A percentile compares a stretch with the other conserved stretches of the same genome.
These are phyloP conservation scores for Adiantum capillusveneris DNA, from an alignment of 75 land plant genomes.

Conservation along the genomic window DNA sequence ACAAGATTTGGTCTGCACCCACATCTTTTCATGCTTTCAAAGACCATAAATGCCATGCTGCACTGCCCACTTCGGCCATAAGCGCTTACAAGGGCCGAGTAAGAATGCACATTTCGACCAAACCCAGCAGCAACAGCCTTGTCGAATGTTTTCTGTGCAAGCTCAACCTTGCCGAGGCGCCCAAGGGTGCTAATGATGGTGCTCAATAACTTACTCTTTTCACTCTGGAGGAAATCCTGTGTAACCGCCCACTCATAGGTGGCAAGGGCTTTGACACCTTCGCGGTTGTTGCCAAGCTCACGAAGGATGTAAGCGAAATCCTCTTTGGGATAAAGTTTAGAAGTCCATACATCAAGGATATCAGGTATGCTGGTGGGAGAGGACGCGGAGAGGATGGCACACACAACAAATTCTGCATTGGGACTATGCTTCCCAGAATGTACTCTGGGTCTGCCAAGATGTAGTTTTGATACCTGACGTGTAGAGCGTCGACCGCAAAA, in stretches of 20 bases:
- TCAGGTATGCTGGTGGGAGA: neutral
- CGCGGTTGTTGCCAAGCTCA: conserved; percentile 77
- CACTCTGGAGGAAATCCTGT: conserved; percentile 32
- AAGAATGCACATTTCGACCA: conserved; percentile 74
- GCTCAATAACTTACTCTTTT: conserved; percentile 67
- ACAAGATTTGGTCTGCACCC: conserved; percentile 83
- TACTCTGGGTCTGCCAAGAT: conserved; percentile 53
- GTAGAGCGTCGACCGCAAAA: conserved; percentile 84
- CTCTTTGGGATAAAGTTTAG: conserved; percentile 47
- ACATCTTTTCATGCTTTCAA: conserved; percentile 59
- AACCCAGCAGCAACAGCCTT: conserved; percentile 54
- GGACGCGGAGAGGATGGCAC: conserved; percentile 17
- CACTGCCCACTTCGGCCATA: conserved; percentile 72
- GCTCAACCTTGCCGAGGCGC: conserved; percentile 63
- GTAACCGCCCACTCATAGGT: conserved; percentile 63
- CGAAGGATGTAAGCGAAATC: conserved; percentile 69
- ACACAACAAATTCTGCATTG: conserved; percentile 28
- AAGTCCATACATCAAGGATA: conserved; percentile 24
- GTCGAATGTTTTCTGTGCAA: conserved; percentile 62
- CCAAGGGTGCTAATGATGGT: conserved; percentile 75
- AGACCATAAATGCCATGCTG: conserved; percentile 54
- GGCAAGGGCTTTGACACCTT: conserved; percentile 45
- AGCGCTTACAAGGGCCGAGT: conserved; percentile 84
- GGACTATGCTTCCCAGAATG: conserved; percentile 21
- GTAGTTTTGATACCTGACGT: conserved; percentile 74